Evolutionary conservation across 1,139 yeast species (phyloP).

Genomic region (Blastobotrys elegans): DNA sequence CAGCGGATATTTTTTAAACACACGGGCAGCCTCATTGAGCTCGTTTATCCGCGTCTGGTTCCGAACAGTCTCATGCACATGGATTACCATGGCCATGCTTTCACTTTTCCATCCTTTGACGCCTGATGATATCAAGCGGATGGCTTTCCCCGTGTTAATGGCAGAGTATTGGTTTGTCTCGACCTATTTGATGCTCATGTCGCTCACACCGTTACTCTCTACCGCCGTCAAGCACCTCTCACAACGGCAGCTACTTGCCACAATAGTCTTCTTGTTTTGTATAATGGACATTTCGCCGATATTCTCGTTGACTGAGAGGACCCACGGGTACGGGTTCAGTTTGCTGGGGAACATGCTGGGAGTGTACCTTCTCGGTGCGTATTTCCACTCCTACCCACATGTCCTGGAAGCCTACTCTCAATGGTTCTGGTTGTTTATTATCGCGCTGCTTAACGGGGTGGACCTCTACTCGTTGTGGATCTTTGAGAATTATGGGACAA

Average conservation of each 20-base stretch:
- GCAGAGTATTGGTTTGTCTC: not conserved
- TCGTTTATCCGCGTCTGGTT: not conserved
- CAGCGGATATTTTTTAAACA: not conserved
- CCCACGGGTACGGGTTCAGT: not conserved
- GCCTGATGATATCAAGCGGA: not conserved
- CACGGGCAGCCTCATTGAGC: not conserved
- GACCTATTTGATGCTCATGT: not conserved
- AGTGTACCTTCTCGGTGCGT: not conserved
- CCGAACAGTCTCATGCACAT: not conserved
- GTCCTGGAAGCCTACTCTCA: not conserved
- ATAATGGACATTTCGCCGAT: not conserved
- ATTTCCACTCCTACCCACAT: not conserved
- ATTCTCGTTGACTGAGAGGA: not conserved
- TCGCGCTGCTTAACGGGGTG: too few species aligned
- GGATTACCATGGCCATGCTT: not conserved
- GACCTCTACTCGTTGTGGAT: not conserved
- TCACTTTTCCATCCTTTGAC: not conserved
- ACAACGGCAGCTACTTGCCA: not conserved
- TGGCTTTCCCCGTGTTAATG: not conserved
- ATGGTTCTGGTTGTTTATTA: not conserved
- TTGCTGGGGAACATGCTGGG: not conserved
- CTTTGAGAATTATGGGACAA: not conserved
- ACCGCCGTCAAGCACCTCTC: not conserved
- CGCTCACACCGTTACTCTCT: not conserved
- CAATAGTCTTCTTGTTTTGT: not conserved